phyloP scores from a whole-genome alignment of 352 stramenopile genomes.

The Thraustochytrium sp. region DNA sequence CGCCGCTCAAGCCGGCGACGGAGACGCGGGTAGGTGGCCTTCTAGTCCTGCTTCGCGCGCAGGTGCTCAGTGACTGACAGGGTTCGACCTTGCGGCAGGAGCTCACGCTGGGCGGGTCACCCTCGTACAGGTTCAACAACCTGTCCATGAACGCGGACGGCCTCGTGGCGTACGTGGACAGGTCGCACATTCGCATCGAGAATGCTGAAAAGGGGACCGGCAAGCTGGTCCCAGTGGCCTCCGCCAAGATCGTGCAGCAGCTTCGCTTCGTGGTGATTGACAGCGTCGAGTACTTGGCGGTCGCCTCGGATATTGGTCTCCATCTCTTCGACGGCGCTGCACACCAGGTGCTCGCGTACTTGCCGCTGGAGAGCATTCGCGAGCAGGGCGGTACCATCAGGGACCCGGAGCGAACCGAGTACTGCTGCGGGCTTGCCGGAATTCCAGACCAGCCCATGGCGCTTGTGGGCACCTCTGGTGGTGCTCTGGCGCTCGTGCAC shows the following conservation, averaged over 20 bases:
- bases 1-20: too few relatives aligned
- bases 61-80: too few relatives aligned
- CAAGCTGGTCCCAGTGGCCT: neutral
- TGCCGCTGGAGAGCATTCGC: neutral
- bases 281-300: slow-evolving; percentile 4
- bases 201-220: neutral
- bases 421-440: neutral
- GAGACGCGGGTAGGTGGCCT: too few relatives aligned
- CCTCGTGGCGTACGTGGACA: slow-evolving; percentile 5
- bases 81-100: too few relatives aligned
- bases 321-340: slow-evolving; percentile 2
- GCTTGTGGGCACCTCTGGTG: neutral
- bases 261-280: neutral
- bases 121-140: slow-evolving; percentile 19
- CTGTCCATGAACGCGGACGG: slow-evolving; percentile 6
- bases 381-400: neutral
- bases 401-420: neutral
- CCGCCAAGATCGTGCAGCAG: neutral
- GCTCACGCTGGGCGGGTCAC: neutral
- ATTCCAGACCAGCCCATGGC: neutral
- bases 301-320: slow-evolving; percentile 19
- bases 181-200: neutral
- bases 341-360: neutral
- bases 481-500: neutral
- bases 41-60: too few relatives aligned